Conservation (phyloP, 768 basidiomycete genomes). For the Lactarius evosmus region DNA sequence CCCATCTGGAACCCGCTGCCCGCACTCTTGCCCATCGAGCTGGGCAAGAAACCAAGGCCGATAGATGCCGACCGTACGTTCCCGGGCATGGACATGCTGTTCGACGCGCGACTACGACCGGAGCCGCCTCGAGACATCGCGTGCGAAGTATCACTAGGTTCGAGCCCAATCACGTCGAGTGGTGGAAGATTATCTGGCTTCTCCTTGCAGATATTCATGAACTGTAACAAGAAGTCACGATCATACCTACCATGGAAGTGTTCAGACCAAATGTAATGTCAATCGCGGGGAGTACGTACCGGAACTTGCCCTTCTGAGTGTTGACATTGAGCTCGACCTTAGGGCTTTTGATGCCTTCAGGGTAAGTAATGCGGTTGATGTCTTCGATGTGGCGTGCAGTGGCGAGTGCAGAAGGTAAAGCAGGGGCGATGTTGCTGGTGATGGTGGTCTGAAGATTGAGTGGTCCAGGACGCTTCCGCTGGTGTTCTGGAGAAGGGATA, state of each 20-base stretch:
- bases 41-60: conserved; percentile 44
- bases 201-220: conserved; percentile 92
- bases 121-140: conserved; percentile 60
- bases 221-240: conserved; percentile 95
- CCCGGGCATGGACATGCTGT: conserved; percentile 41
- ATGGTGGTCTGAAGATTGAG: conserved; percentile 63
- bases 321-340: conserved; percentile 79
- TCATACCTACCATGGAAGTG: conserved; percentile 63
- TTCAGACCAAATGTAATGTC: conserved; percentile 6
- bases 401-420: conserved; percentile 65
- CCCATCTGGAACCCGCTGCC: conserved; percentile 55
- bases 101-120: conserved; percentile 53
- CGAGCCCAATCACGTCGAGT: conserved; percentile 87
- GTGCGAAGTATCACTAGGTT: conserved; percentile 56
- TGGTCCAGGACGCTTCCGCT: conserved; percentile 62
- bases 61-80: conserved; percentile 46
- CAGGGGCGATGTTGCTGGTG: conserved; percentile 40
- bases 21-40: conserved; percentile 36
- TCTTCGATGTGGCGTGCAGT: conserved; percentile 86
- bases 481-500: conserved; percentile 40
- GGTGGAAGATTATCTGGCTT: conserved; percentile 89
- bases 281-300: conserved; percentile 42
- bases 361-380: conserved; percentile 73
- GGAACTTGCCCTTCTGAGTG: conserved; percentile 85
- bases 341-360: conserved; percentile 79